Base-by-base conservation (phyloP, 805 yeast genomes). In the Hanseniaspora hatyaiensis region DNA sequence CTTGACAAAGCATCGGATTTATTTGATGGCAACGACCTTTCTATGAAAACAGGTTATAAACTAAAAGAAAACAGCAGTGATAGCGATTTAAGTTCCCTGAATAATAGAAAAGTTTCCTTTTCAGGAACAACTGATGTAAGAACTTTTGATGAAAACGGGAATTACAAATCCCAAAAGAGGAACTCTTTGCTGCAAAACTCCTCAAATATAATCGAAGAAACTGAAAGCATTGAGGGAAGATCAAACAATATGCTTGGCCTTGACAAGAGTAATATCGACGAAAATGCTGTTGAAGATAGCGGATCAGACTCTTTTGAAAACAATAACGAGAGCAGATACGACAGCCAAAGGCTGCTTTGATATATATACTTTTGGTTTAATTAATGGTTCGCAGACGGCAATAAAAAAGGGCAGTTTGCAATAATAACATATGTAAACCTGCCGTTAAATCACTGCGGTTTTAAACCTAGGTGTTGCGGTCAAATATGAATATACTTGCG, bases 101-200 rank as follows among this genome's bases (percentile, higher is more conserved):
- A 50, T 38, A 49, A 51, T n/a, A 54, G 65, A 47, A 60, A 59
- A 36, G 66, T 62, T 1, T 61, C 65, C 11, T 62, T 62, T 46
- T 60, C 59, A 31, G 57, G 56, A 6, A 53, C 54, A 6, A 52
- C 59, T 24, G 59, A 60, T 32, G 54, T 62, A 18, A 60, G 46
- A 18, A 32, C 43, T 12, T 48, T 36, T 41, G 51, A 41, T 20
- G 38, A 40, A 8, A 8, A 40, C 11, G 41, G 41, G 3, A 32
- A 30, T 15, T 11, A 22, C 12, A 43, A n/a, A 31, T 30, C 37
- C 18, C 49, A 37, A 16, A 45, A 45, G 24, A 24, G 30, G 19
- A 43, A 43, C 13, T 29, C 40, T 9, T n/a, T 36, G 5, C 15
- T 28, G 34, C 24, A 34, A 30, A 4, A 18, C 6, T 29, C 3